Conservation (phyloP, 257 asterid species). For the Penstemon newberryi region DNA sequence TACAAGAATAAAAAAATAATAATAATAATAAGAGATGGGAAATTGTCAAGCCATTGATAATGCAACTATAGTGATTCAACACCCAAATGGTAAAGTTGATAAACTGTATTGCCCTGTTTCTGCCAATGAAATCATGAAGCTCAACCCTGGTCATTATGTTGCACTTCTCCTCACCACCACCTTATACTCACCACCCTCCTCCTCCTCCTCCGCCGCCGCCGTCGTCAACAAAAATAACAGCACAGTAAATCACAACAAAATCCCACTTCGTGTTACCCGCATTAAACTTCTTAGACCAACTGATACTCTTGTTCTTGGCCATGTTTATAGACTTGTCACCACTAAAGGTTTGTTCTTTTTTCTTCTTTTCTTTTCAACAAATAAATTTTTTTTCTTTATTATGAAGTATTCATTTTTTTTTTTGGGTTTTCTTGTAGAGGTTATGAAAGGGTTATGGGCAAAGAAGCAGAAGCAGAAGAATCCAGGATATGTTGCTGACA, state of each 20-base stretch:
- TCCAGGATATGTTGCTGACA: conserved; percentile 35
- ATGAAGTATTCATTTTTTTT: neutral
- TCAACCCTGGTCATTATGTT: conserved; percentile 84
- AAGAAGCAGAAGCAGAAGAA: conserved; percentile 55
- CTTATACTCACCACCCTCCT: conserved; percentile 42
- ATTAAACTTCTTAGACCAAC: conserved; percentile 81
- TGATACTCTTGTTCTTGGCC: conserved; percentile 79
- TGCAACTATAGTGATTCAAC: conserved; percentile 65
- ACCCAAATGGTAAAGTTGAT: conserved; percentile 75
- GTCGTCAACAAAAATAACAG: conserved; percentile 18
- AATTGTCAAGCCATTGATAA: conserved; percentile 93
- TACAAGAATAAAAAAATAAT: neutral
- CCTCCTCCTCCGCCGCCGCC: conserved; percentile 33
- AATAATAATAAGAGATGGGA: conserved; percentile 51
- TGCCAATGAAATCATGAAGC: conserved; percentile 72
- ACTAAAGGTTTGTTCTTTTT: conserved; percentile 54
- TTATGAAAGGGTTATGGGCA: conserved; percentile 79
- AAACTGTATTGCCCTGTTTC: conserved; percentile 54
- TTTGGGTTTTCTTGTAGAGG: conserved; percentile 34
- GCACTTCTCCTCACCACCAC: conserved; percentile 95
- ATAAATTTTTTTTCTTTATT: no score
- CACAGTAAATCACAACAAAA: conserved; percentile 5
- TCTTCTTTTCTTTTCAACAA: neutral
- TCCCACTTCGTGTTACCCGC: conserved; percentile 61
- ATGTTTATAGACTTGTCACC: conserved; percentile 79